Evolutionary conservation across 768 basidiomycete species (phyloP).

Genomic region (Cystofilobasidium capitatum): DNA sequence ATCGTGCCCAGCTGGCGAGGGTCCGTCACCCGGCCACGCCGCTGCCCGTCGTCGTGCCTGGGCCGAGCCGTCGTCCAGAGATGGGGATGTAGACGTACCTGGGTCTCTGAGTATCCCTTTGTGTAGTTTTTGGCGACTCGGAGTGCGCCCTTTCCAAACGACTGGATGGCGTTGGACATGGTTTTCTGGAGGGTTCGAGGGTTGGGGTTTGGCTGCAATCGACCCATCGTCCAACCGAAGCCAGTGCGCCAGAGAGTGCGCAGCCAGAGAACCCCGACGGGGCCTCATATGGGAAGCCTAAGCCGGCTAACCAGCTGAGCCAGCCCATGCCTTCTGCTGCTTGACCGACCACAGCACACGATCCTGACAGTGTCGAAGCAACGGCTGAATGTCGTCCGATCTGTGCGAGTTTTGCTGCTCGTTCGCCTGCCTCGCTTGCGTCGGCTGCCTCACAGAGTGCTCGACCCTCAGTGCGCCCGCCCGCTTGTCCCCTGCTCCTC

Average conservation of each 20-base stretch:
- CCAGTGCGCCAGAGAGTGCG: neutral
- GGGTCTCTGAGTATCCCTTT: slow-evolving; percentile 65
- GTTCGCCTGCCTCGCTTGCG: slow-evolving; percentile 5
- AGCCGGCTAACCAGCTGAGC: neutral
- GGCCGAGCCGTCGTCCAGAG: too few species aligned
- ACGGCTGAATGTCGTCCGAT: slow-evolving; percentile 1
- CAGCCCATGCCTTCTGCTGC: neutral
- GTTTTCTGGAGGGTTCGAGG: neutral
- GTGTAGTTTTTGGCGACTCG: slow-evolving; percentile 27
- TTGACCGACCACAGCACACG: neutral
- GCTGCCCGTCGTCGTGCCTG: neutral
- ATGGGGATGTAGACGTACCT: slow-evolving; percentile 28
- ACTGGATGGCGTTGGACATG: slow-evolving; percentile 9
- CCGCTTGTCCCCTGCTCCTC: neutral
- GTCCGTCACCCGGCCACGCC: neutral
- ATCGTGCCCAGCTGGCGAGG: neutral
- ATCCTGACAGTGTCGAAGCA: neutral
- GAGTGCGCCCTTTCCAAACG: slow-evolving; percentile 23
- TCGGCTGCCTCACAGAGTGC: slow-evolving; percentile 6
- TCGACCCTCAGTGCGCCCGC: slow-evolving; percentile 3
- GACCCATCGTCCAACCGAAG: too few species aligned
- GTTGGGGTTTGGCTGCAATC: neutral
- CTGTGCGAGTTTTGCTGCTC: neutral
- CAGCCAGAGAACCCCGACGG: neutral
- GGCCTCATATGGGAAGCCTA: neutral